A percentile compares a stretch with the other conserved stretches of the same genome.
These are phyloP conservation scores for Mangifera indica DNA, from an alignment of 345 rosid species.

Conservation along the genomic window DNA sequence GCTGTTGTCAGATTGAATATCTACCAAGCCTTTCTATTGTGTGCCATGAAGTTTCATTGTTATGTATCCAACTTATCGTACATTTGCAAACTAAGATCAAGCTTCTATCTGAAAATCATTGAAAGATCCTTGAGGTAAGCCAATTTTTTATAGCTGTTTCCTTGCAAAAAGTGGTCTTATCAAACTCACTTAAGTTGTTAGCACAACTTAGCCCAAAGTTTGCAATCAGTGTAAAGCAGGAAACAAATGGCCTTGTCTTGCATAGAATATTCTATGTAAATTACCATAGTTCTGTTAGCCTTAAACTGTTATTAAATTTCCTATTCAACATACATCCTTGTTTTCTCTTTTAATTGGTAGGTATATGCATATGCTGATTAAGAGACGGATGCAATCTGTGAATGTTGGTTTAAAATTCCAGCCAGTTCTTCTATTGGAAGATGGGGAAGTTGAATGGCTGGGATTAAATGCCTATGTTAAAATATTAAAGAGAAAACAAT, in stretches of 20 bases:
- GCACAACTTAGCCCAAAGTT: neutral
- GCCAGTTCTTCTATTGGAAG: constrained; percentile 41
- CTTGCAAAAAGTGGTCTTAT: constrained; percentile 1
- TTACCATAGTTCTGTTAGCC: neutral
- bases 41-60: constrained; percentile 87
- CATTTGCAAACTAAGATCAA: constrained; percentile 46
- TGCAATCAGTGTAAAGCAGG: neutral
- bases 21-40: constrained; percentile 71
- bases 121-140: constrained; percentile 56
- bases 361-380: constrained; percentile 53
- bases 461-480: constrained; percentile 62
- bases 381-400: constrained; percentile 45
- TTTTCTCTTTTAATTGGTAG: constrained; percentile 30
- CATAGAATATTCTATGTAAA: no score
- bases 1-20: constrained; percentile 67
- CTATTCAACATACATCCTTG: neutral
- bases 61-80: constrained; percentile 50
- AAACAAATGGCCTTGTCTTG: neutral
- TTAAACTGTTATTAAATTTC: neutral
- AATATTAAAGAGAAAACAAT: constrained; percentile 61
- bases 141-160: neutral
- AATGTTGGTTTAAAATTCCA: constrained; percentile 24
- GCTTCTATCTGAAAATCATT: constrained; percentile 37
- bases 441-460: constrained; percentile 75
- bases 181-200: no score